Conservation (phyloP, 1,139 yeast species). For the Nadsonia starkeyi-henricii region DNA sequence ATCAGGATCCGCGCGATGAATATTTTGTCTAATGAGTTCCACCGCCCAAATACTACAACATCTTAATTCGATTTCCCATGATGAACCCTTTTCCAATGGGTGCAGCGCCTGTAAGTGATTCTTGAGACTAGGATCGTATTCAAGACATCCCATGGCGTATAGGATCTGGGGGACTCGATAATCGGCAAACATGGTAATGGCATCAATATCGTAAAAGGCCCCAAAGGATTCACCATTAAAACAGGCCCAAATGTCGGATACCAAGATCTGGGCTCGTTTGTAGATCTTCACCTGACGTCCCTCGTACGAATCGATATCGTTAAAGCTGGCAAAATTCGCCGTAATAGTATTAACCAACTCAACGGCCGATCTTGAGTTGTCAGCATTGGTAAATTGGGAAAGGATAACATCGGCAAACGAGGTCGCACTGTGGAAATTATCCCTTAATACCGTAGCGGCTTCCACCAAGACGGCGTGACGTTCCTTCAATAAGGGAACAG, state of each 20-base stretch:
- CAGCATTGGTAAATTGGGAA: not conserved
- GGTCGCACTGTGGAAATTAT: constrained; percentile 6
- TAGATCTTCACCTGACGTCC: constrained; percentile 20
- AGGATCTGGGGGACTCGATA: constrained; percentile 33
- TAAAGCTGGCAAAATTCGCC: constrained; percentile 21
- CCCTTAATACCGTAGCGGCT: constrained; percentile 21
- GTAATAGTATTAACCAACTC: constrained; percentile 20
- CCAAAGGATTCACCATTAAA: constrained; percentile 26
- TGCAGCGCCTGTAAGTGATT: constrained; percentile 12
- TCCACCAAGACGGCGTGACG: constrained; percentile 24
- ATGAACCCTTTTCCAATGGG: constrained; percentile 19
- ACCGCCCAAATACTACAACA: constrained; percentile 31
- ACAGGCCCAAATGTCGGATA: constrained; percentile 32
- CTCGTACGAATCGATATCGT: constrained; percentile 21
- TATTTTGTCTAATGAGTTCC: constrained; percentile 21
- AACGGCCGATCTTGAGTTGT: constrained; percentile 21
- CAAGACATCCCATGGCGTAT: constrained; percentile 23
- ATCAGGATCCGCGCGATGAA: constrained; percentile 13
- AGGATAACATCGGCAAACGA: constrained; percentile 17
- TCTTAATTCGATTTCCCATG: constrained; percentile 27
- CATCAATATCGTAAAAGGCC: constrained; percentile 25
- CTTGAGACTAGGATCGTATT: constrained; percentile 20
- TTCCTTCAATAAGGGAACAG: constrained; percentile 24
- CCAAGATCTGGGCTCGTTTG: constrained; percentile 31
- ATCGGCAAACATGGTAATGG: constrained; percentile 34